Evolutionary conservation across 1,139 yeast species (phyloP).

Genomic region (Pichia inconspicua): DNA sequence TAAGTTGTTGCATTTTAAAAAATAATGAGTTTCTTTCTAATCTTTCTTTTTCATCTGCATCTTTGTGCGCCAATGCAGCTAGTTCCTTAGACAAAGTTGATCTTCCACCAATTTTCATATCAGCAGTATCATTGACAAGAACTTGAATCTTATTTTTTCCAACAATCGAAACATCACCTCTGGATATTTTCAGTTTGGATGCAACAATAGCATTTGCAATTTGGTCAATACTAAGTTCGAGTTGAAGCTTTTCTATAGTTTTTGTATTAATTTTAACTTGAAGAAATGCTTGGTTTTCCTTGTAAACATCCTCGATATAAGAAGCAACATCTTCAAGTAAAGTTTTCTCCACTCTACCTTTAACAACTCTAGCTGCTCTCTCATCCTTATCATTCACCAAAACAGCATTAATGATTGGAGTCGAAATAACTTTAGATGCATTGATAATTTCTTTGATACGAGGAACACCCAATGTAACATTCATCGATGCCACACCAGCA

Average conservation of each 20-base stretch:
- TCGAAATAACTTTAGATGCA: slow-evolving; percentile 90
- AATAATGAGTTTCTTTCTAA: slow-evolving; percentile 40
- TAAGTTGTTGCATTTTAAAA: slow-evolving; percentile 82
- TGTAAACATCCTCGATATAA: slow-evolving; percentile 90
- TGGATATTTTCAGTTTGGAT: slow-evolving; percentile 79
- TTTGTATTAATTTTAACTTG: slow-evolving; percentile 75
- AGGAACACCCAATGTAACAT: slow-evolving; percentile 97
- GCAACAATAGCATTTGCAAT: slow-evolving; percentile 73
- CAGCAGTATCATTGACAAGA: slow-evolving; percentile 55
- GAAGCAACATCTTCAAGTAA: slow-evolving; percentile 76
- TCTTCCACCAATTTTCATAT: slow-evolving; percentile 28
- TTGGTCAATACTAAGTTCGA: slow-evolving; percentile 79
- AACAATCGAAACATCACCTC: slow-evolving; percentile 61
- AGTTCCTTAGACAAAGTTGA: slow-evolving; percentile 40
- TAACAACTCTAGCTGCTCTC: slow-evolving; percentile 96
- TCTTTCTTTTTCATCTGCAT: slow-evolving; percentile 31
- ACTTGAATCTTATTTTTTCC: slow-evolving; percentile 70
- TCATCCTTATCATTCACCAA: slow-evolving; percentile 91
- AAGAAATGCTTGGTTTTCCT: slow-evolving; percentile 67
- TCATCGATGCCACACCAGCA: slow-evolving; percentile 99
- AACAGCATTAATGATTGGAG: slow-evolving; percentile 94
- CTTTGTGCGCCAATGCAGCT: slow-evolving; percentile 27
- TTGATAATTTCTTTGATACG: slow-evolving; percentile 96
- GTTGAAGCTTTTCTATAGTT: slow-evolving; percentile 82
- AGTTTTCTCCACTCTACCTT: slow-evolving; percentile 95